Conservation (phyloP, 371 early-diverging fungal species). For the Mortierella sp. region DNA sequence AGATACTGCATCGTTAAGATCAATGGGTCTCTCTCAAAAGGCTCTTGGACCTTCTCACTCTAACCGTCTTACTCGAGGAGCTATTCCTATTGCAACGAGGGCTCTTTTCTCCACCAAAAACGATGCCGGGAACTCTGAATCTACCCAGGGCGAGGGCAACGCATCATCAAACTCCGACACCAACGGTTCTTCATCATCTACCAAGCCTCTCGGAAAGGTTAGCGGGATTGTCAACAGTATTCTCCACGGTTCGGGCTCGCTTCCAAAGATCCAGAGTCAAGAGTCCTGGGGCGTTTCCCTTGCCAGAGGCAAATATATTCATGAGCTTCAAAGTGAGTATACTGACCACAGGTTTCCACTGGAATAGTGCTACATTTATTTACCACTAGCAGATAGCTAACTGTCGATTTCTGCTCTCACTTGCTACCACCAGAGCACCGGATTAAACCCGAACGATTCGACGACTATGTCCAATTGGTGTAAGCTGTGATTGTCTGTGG, state of each 20-base stretch:
- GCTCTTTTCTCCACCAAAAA: slow-evolving; percentile 11
- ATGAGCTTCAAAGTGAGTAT: slow-evolving; percentile 82
- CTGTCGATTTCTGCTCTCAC: neutral
- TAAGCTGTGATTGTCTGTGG: slow-evolving; percentile 43
- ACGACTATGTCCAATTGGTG: slow-evolving; percentile 83
- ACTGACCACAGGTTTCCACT: neutral
- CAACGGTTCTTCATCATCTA: neutral
- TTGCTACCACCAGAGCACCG: slow-evolving; percentile 71
- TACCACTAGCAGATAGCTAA: neutral
- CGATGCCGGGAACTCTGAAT: neutral
- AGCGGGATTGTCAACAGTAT: slow-evolving; percentile 58
- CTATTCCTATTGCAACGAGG: slow-evolving; percentile 4
- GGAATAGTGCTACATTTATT: neutral
- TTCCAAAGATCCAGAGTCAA: slow-evolving; percentile 50
- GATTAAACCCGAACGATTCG: slow-evolving; percentile 86
- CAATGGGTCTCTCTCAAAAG: neutral
- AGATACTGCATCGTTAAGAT: slow-evolving; percentile 3
- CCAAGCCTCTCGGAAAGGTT: slow-evolving; percentile 49
- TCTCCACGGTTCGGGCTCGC: slow-evolving; percentile 51
- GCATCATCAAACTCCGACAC: neutral
- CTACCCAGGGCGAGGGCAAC: neutral
- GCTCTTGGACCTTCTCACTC: slow-evolving; percentile 1
- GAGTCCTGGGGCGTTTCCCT: slow-evolving; percentile 62
- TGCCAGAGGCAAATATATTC: slow-evolving; percentile 91
- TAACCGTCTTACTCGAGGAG: neutral